Evolutionary conservation across 176 grass and related monocot species (phyloP), one percentile per base, ranked within the genome.

Genomic region (Cenchrus americanus): DNA sequence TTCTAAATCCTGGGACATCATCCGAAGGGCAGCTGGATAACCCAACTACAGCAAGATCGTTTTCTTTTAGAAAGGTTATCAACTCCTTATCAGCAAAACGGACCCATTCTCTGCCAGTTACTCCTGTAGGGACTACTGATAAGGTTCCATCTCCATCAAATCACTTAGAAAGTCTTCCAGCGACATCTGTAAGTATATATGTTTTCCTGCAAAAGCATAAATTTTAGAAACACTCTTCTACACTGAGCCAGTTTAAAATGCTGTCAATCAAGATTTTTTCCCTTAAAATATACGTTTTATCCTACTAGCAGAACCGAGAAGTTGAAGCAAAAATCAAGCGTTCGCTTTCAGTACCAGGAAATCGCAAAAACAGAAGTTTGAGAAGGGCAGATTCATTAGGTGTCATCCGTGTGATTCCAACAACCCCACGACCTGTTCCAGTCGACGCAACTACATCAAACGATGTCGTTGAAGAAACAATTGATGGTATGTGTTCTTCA

Each of bases 71-170:
- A 86, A 99, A 88, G 78, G 89, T 96, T 17, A 92, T 98, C 66
- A 90, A 70, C 62, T 91, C 89, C 5, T 76, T 92, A 43, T 91
- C 93, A 3, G 65, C 86, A 69, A 99, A 99, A 78, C 86, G 58
- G 73, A 86, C 93, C 47, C 72, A 94, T 85, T 99, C 96, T 79
- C 92, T 99, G 82, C 96, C 96, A 24, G 96, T 94, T 32, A 99
- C 91, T 8, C 96, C 96, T 60, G 69, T 90, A 48, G 91, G 69
- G 75, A 86, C 70, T 84, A 62, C 61, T 13, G 84, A 66, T 42
- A 82, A 81, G 61, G 60, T 66, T 69, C 80, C 90, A 80, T 66
- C 50, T 44, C 83, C 69, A 7, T 86, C 80, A 76, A 94, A 78
- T 73, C 91, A 92, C 37, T 77, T 70, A 71, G 81, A 89, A 30